phyloP scores from a whole-genome alignment of 1,284 basidiomycete genomes.

The Ceratobasidium papillatum region DNA sequence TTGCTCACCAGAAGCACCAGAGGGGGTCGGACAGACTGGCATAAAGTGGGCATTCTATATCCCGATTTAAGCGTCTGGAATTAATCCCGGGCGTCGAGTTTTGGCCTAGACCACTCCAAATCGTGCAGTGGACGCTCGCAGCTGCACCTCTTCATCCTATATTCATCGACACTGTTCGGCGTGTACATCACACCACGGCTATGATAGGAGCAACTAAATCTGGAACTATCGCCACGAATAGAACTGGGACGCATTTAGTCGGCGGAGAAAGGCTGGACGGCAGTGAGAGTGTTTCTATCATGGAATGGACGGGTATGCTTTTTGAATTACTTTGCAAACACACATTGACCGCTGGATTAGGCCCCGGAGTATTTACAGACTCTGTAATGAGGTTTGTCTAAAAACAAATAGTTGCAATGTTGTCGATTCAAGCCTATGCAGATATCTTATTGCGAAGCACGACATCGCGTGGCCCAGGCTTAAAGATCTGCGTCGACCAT shows the following conservation, averaged over 20 bases:
- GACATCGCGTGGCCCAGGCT: slow-evolving; percentile 53
- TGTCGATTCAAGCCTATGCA: slow-evolving; percentile 22
- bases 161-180: slow-evolving; percentile 51
- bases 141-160: slow-evolving; percentile 53
- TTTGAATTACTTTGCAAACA: background rate
- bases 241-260: slow-evolving; percentile 39
- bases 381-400: slow-evolving; percentile 49
- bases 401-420: background rate
- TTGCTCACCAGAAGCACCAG: slow-evolving; percentile 31
- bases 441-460: slow-evolving; percentile 52
- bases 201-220: slow-evolving; percentile 36
- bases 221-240: background rate
- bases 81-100: slow-evolving; percentile 29
- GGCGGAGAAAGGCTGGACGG: slow-evolving; percentile 40
- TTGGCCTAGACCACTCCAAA: slow-evolving; percentile 47
- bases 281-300: slow-evolving; percentile 48
- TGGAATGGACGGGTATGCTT: slow-evolving; percentile 54
- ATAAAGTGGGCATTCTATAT: slow-evolving; percentile 37
- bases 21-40: slow-evolving; percentile 46
- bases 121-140: slow-evolving; percentile 54
- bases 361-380: slow-evolving; percentile 50
- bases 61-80: background rate
- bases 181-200: slow-evolving; percentile 51
- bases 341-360: slow-evolving; percentile 4
- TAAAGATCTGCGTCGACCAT: slow-evolving; percentile 50